Conservation (phyloP, 768 basidiomycete species). For the Wakefieldia striispora region DNA sequence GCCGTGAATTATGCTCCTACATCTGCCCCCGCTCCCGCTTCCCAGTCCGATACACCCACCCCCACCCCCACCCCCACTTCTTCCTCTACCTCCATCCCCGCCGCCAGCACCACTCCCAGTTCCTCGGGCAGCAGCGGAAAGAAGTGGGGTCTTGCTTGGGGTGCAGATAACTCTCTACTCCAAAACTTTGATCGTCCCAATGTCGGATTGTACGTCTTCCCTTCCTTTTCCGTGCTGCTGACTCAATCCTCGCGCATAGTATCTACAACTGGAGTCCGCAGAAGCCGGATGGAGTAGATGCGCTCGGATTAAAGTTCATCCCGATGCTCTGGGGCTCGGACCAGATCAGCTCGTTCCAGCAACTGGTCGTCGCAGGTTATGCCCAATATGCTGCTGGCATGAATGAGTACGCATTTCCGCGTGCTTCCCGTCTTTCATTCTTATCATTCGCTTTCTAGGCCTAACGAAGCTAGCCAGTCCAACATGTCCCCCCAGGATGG, state of each 20-base stretch:
- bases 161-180: conserved; percentile 28
- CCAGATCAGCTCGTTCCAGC: conserved; percentile 40
- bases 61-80: conserved; percentile 2
- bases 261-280: conserved; percentile 66
- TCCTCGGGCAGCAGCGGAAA: conserved; percentile 7
- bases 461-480: conserved; percentile 61
- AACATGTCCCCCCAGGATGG: conserved; percentile 53
- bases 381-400: conserved; percentile 51
- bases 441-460: conserved; percentile 42
- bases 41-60: not conserved
- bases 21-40: conserved; percentile 12
- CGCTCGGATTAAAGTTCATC: conserved; percentile 43
- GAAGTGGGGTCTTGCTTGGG: conserved; percentile 56
- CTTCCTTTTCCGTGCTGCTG: not conserved
- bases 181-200: conserved; percentile 44
- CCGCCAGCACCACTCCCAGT: conserved; percentile 12
- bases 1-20: conserved; percentile 6
- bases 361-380: conserved; percentile 47
- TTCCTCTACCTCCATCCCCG: conserved; percentile 15
- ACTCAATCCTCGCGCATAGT: conserved; percentile 20
- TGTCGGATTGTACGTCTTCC: conserved; percentile 39
- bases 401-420: conserved; percentile 63
- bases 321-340: conserved; percentile 71
- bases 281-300: conserved; percentile 34
- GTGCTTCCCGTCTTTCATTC: not conserved